phyloP scores from a whole-genome alignment of 192 early-diverging fungal species.

The Coemansia sp. region DNA sequence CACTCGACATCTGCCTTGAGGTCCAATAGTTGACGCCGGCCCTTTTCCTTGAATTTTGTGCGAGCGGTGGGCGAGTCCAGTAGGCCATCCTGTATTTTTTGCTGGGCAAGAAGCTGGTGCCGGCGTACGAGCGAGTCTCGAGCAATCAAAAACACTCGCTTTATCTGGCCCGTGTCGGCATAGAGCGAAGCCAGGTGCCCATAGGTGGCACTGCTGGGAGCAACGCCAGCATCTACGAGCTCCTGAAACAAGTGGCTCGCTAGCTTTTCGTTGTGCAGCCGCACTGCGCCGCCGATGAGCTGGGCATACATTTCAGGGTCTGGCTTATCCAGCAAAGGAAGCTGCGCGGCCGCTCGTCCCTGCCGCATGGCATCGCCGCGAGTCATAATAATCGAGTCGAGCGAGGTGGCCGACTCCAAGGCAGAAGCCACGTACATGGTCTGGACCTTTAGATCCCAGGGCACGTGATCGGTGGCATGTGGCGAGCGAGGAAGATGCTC shows the following conservation, averaged over 20 bases:
- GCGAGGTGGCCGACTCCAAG: constrained; percentile 31
- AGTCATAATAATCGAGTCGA: constrained; percentile 24
- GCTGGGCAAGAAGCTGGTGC: constrained; percentile 10
- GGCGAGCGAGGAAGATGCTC: constrained; percentile 19
- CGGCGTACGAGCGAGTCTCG: constrained; percentile 26
- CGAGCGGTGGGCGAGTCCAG: constrained; percentile 7
- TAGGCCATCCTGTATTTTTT: constrained; percentile 4
- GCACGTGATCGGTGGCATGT: constrained; percentile 23
- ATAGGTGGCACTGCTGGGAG: constrained; percentile 34
- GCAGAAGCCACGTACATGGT: constrained; percentile 46
- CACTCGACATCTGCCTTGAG: constrained; percentile 41
- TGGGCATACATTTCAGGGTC: constrained; percentile 37
- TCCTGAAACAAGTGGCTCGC: constrained; percentile 45
- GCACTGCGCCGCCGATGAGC: constrained; percentile 49
- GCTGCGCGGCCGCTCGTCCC: constrained; percentile 30
- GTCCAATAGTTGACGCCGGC: constrained; percentile 12
- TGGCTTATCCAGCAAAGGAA: constrained; percentile 30
- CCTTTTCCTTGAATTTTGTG: constrained; percentile 4
- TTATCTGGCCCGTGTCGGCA: constrained; percentile 27
- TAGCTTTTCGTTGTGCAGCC: constrained; percentile 24
- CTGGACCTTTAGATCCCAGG: constrained; percentile 49
- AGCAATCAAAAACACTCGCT: constrained; percentile 43
- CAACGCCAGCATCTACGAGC: constrained; percentile 36
- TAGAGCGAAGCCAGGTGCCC: constrained; percentile 41
- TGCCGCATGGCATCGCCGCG: constrained; percentile 28